Base-by-base conservation (phyloP, 345 rosid genomes). In the Brassica cretica region DNA sequence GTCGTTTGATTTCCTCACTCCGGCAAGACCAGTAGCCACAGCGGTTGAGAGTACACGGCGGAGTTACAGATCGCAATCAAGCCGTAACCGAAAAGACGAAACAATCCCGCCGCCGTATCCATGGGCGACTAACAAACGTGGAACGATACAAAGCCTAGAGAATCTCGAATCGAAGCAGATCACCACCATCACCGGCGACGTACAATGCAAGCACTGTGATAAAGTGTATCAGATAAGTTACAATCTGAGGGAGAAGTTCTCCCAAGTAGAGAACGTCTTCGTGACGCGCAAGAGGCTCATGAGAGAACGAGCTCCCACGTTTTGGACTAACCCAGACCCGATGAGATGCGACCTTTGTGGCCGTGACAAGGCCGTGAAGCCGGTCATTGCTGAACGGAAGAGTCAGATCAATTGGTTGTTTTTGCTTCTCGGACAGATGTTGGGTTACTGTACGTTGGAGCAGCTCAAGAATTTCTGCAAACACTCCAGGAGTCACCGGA, bases 391-490 rank as follows among this genome's bases (percentile, higher is more conserved):
- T 0, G 81, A 69, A 8, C 67, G 87, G 80, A 92, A 89, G 78
- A 73, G 81, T 64, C 9, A 65, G 15, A 92, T 92, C 24, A 94
- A 92, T 74, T 94, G 98, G 98, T 78, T 94, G 76, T 94, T 94
- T 76, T 72, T 94, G 87, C 82, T 94, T 18, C 78, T 91, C 59
- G 98, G 95, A 7, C 90, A 91, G 78, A 64, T 83, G 73, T 60
- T 94, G 35, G 97, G 97, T 0, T 83, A 84, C 62, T 92, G 95
- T 67, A 88, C 94, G 3, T 83, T 94, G 18, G 87, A 85, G 1
- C 92, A 92, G 76, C 78, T 94, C 66, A 94, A 89, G 89, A 90
- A 94, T 82, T 90, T 94, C 51, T 94, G 98, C 73, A 92, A 90
- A 82, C 94, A 93, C 53, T 84, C 90, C 0, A 83, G 83, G 55